Evolutionary conservation across 108 stramenopile species (phyloP).

Genomic region (Discostella stelligeroides): DNA sequence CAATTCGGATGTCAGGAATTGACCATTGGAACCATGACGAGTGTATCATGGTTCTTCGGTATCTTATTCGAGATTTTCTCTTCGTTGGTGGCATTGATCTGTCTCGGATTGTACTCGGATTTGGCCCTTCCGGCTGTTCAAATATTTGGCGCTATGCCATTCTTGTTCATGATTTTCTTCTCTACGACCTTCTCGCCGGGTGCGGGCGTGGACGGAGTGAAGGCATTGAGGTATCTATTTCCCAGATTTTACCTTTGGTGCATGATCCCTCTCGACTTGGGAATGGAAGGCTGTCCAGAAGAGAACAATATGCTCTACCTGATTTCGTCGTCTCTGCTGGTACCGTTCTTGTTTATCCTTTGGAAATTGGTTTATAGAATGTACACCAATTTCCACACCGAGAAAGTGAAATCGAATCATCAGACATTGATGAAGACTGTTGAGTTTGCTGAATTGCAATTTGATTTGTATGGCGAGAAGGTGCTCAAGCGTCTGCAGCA

Average conservation of each 20-base stretch:
- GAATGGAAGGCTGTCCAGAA: constrained; percentile 74
- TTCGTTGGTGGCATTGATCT: constrained; percentile 57
- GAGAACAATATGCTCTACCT: constrained; percentile 50
- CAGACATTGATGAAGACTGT: constrained; percentile 32
- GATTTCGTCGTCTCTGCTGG: constrained; percentile 45
- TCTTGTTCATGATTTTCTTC: constrained; percentile 74
- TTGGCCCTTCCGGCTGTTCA: constrained; percentile 60
- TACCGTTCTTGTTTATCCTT: constrained; percentile 21
- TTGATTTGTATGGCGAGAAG: constrained; percentile 39
- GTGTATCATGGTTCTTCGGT: constrained; percentile 40
- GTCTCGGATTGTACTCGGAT: constrained; percentile 58
- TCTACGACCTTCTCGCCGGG: constrained; percentile 69
- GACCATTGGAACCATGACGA: constrained; percentile 7
- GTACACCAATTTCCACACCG: constrained; percentile 1
- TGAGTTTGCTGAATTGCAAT: constrained; percentile 33
- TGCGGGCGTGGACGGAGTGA: constrained; percentile 58
- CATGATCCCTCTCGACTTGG: constrained; percentile 55
- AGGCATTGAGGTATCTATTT: constrained; percentile 64
- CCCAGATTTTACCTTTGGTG: constrained; percentile 73
- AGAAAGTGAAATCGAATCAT: constrained; percentile 14
- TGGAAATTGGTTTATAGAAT: constrained; percentile 1
- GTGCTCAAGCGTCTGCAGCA: constrained; percentile 28
- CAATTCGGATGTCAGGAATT: constrained; percentile 42
- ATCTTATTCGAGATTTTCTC: constrained; percentile 60
- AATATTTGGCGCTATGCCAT: constrained; percentile 62